Conservation (phyloP, 1,139 yeast species). For the Geotrichum citri-aurantii region DNA sequence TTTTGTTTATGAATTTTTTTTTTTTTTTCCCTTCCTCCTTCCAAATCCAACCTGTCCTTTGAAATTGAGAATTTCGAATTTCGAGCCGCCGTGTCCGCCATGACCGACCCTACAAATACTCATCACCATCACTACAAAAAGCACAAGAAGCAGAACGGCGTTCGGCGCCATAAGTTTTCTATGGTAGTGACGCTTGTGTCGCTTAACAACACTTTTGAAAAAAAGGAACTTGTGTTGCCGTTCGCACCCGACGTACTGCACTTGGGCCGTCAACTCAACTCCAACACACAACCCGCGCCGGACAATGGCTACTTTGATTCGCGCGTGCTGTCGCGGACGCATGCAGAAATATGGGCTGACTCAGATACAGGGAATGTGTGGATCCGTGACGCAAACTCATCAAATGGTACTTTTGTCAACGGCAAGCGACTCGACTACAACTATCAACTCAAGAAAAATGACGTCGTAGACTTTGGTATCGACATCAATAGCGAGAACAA, state of each 20-base stretch:
- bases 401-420: constrained; percentile 92
- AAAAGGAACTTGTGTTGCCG: constrained; percentile 76
- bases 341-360: constrained; percentile 83
- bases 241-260: constrained; percentile 76
- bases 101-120: not conserved
- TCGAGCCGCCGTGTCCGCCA: not conserved
- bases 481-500: constrained; percentile 61
- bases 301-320: constrained; percentile 94
- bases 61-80: not conserved
- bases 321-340: constrained; percentile 85
- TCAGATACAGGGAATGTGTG: constrained; percentile 60
- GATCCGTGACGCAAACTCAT: constrained; percentile 80
- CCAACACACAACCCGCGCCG: constrained; percentile 64
- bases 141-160: not conserved
- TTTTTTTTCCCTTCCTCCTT: not conserved
- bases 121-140: not conserved
- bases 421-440: constrained; percentile 61
- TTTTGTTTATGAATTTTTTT: not conserved
- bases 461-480: constrained; percentile 80
- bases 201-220: constrained; percentile 73
- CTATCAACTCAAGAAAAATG: constrained; percentile 54
- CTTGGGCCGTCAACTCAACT: constrained; percentile 80
- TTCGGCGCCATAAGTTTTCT: constrained; percentile 33
- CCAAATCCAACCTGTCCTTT: not conserved
- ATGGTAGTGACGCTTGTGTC: constrained; percentile 63